These are phyloP conservation scores for Xylariaceae sp. DNA, from an alignment of 2,329 filamentous ascomycete species.

Conservation along the genomic window DNA sequence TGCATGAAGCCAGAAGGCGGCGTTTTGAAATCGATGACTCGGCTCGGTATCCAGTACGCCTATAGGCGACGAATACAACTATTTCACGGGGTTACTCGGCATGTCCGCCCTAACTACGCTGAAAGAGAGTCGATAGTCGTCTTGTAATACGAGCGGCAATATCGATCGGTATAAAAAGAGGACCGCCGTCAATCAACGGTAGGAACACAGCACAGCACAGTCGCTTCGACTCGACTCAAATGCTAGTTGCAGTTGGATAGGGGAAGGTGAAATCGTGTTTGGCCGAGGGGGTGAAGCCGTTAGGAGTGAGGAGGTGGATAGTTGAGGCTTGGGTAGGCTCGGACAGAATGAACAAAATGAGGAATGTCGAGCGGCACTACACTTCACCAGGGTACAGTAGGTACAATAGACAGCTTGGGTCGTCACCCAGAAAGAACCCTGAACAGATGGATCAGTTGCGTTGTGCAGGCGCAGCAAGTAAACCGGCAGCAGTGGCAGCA, in stretches of 20 bases:
- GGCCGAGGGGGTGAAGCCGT: constrained; percentile 12
- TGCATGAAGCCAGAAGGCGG: constrained; percentile 34
- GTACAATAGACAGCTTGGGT: no score
- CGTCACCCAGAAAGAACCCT: no score
- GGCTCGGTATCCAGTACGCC: constrained; percentile 9
- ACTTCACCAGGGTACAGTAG: no score
- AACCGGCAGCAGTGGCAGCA: no score
- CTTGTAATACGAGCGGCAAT: constrained; percentile 1
- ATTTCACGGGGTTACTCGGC: constrained; percentile 15
- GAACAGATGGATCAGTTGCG: no score
- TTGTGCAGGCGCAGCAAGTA: no score
- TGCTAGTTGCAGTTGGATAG: background rate
- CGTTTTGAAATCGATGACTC: constrained; percentile 16
- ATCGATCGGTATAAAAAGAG: background rate
- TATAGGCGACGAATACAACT: constrained; percentile 20
- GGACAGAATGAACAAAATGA: background rate
- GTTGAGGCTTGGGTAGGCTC: constrained; percentile 6
- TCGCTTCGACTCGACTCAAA: constrained; percentile 3
- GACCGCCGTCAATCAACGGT: background rate
- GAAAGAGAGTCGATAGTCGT: constrained; percentile 8
- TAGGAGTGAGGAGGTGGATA: constrained; percentile 9
- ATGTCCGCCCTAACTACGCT: constrained; percentile 15
- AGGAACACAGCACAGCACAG: background rate
- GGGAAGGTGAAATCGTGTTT: constrained; percentile 1
- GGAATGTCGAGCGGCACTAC: background rate